A percentile compares a stretch with the other conserved stretches of the same genome.
Evolutionary conservation across 331 rosid genomes (phyloP).

Genomic region (Malus hybrid): DNA sequence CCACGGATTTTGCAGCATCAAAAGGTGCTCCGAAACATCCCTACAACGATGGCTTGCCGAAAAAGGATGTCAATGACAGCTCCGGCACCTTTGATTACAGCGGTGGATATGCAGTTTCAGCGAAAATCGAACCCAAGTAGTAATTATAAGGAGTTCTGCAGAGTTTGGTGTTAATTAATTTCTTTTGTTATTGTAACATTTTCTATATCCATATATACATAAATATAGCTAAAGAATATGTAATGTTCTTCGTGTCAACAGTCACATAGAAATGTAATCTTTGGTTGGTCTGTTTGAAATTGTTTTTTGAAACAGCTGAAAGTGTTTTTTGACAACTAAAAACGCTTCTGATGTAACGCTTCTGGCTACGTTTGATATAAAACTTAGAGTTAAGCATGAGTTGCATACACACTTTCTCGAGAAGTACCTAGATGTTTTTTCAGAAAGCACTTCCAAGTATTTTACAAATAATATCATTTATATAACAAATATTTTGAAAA

Average conservation of each 20-base stretch:
- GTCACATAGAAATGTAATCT: neutral
- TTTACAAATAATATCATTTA: no score
- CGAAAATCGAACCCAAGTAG: constrained; percentile 80
- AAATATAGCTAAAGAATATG: neutral
- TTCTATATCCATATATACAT: neutral
- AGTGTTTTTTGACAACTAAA: no score
- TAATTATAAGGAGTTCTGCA: neutral
- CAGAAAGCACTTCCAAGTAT: no score
- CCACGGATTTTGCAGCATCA: constrained; percentile 59
- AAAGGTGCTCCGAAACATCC: constrained; percentile 59
- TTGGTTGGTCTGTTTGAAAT: no score
- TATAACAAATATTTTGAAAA: no score
- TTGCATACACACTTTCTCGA: no score
- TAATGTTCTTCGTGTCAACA: neutral
- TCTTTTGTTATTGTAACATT: neutral
- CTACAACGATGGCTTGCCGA: constrained; percentile 44
- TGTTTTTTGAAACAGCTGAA: no score
- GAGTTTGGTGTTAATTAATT: neutral
- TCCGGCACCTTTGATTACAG: constrained; percentile 60
- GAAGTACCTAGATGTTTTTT: no score
- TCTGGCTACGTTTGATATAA: no score
- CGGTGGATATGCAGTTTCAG: constrained; percentile 58
- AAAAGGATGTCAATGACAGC: constrained; percentile 44
- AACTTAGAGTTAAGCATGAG: no score
- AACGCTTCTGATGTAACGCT: no score